These are phyloP conservation scores for Cladobotryum protrusum DNA, from an alignment of 2,329 filamentous ascomycete genomes.

Conservation along the genomic window DNA sequence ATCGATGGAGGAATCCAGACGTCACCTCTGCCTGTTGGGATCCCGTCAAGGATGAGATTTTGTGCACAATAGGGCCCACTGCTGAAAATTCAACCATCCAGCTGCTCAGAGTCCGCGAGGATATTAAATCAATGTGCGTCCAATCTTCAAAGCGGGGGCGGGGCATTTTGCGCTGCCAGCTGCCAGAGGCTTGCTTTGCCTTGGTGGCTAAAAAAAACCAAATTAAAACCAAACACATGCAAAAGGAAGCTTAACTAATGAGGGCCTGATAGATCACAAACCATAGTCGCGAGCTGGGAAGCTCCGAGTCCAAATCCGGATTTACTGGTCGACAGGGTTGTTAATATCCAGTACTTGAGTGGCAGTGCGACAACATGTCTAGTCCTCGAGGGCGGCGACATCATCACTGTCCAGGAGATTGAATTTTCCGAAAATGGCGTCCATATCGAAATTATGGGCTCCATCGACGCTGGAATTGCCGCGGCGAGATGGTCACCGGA, in stretches of 20 bases:
- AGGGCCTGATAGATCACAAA: slow-evolving; percentile 21
- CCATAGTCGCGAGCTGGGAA: slow-evolving; percentile 75
- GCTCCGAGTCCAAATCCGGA: slow-evolving; percentile 74
- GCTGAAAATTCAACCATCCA: slow-evolving; percentile 65
- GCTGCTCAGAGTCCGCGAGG: slow-evolving; percentile 51
- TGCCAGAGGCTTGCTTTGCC: background rate
- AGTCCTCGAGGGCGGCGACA: slow-evolving; percentile 84
- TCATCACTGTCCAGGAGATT: slow-evolving; percentile 72
- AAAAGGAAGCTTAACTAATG: slow-evolving; percentile 7
- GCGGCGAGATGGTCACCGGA: slow-evolving; percentile 93
- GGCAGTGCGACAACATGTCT: slow-evolving; percentile 74
- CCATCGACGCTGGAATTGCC: slow-evolving; percentile 84
- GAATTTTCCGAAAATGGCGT: slow-evolving; percentile 50
- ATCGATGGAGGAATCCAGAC: slow-evolving; percentile 55
- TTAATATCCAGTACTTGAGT: slow-evolving; percentile 78
- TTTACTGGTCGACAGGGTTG: slow-evolving; percentile 65
- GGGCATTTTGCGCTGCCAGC: slow-evolving; percentile 4
- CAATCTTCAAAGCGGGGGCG: slow-evolving; percentile 9
- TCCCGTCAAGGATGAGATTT: slow-evolving; percentile 64
- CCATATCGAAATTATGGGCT: slow-evolving; percentile 90
- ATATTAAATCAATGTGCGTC: slow-evolving; percentile 37
- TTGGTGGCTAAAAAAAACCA: no score
- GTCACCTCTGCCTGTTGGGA: slow-evolving; percentile 84
- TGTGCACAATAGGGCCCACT: slow-evolving; percentile 81
- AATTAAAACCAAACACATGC: no score